phyloP scores from a whole-genome alignment of 2,329 filamentous ascomycete genomes.

The Gaeumannomyces sp. region DNA sequence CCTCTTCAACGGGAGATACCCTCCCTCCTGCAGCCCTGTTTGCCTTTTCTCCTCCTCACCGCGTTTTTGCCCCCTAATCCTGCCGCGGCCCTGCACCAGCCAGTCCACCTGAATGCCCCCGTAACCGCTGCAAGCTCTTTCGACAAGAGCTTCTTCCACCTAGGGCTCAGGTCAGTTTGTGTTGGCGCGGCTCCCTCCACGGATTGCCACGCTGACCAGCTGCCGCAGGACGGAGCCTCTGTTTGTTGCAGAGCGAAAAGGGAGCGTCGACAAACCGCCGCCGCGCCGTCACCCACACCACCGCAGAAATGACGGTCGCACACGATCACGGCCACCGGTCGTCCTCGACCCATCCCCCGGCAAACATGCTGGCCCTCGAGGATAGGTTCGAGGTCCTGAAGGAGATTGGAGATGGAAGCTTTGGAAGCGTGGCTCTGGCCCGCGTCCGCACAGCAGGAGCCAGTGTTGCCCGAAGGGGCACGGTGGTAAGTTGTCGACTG shows the following conservation, averaged over 20 bases:
- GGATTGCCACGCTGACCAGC: background rate
- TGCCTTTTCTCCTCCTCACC: background rate
- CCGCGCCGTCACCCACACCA: slow-evolving; percentile 21
- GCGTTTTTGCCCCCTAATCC: background rate
- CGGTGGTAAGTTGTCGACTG: slow-evolving; percentile 61
- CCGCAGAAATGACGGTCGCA: slow-evolving; percentile 66
- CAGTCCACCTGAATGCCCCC: slow-evolving; percentile 10
- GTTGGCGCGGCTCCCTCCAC: background rate
- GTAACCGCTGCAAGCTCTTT: slow-evolving; percentile 11
- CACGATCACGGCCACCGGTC: slow-evolving; percentile 67
- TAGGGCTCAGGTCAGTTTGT: slow-evolving; percentile 1
- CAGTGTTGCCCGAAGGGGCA: slow-evolving; percentile 80
- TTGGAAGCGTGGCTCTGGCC: slow-evolving; percentile 89
- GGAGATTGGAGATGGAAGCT: slow-evolving; percentile 97
- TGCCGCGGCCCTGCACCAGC: background rate
- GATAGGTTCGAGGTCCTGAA: slow-evolving; percentile 96
- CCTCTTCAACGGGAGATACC: background rate
- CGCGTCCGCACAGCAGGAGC: slow-evolving; percentile 87
- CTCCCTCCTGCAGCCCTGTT: background rate
- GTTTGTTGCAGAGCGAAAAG: slow-evolving; percentile 4
- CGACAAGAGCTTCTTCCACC: slow-evolving; percentile 10
- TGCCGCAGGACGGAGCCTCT: slow-evolving; percentile 10
- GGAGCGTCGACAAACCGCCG: background rate
- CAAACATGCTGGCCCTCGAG: slow-evolving; percentile 60
- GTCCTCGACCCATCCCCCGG: slow-evolving; percentile 41